Evolutionary conservation across 1,139 yeast genomes (phyloP).

Genomic region (Yamadazyma jaroonii): DNA sequence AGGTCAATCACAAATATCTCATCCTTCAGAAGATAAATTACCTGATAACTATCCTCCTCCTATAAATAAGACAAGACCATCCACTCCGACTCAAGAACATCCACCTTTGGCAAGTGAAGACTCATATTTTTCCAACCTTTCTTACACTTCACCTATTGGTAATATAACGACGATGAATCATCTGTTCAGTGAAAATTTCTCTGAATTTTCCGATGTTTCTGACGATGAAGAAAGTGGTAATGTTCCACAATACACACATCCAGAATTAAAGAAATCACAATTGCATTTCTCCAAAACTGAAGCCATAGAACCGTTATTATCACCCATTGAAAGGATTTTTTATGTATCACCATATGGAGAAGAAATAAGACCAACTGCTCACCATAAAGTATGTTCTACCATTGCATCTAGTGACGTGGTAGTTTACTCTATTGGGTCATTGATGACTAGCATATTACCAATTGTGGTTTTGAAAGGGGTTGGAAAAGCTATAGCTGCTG

Average conservation of each 20-base stretch:
- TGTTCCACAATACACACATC: slow-evolving; percentile 74
- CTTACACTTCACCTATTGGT: slow-evolving; percentile 9
- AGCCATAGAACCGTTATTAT: slow-evolving; percentile 55
- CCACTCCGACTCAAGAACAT: slow-evolving; percentile 25
- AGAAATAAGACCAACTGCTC: slow-evolving; percentile 79
- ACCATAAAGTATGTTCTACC: slow-evolving; percentile 56
- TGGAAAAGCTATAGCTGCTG: slow-evolving; percentile 53
- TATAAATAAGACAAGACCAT: slow-evolving; percentile 34
- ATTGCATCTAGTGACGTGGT: slow-evolving; percentile 54
- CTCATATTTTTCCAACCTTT: slow-evolving; percentile 7
- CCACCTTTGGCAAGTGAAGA: not conserved
- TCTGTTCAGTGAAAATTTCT: slow-evolving; percentile 8
- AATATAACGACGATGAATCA: slow-evolving; percentile 14
- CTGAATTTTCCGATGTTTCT: slow-evolving; percentile 21
- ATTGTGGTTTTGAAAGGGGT: slow-evolving; percentile 71
- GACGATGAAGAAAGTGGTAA: slow-evolving; percentile 53
- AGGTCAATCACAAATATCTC: slow-evolving; percentile 95
- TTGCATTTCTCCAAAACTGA: slow-evolving; percentile 63
- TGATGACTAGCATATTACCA: slow-evolving; percentile 85
- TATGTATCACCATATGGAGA: slow-evolving; percentile 89
- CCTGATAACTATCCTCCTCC: slow-evolving; percentile 35
- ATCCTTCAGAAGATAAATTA: slow-evolving; percentile 48
- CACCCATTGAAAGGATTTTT: slow-evolving; percentile 72
- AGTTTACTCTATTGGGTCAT: slow-evolving; percentile 80
- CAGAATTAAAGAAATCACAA: slow-evolving; percentile 72